Evolutionary conservation across 1,284 basidiomycete species (phyloP), one percentile per base, ranked within the genome.

Genomic region (Tylopilus sp.): DNA sequence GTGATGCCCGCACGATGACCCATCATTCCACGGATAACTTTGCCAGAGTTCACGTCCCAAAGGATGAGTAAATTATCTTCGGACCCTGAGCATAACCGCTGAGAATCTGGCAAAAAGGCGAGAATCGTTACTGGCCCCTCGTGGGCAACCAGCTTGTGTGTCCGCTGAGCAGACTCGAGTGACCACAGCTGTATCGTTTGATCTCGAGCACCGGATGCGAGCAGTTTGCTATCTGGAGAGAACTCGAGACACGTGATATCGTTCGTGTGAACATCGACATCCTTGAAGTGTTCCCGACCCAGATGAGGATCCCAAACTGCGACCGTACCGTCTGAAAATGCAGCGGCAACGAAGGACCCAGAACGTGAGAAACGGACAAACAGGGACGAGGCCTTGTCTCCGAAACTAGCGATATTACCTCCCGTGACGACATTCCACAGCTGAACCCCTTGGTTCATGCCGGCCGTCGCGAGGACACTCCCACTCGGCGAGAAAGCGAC

Each of bases 311-410:
- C 74, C 77, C 75, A 77, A 13, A 76, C 47, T 0, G 55, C 9
- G 9, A 78, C 62, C 9, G 59, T 63, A 15, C 70, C 67, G 3
- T 57, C 65, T 16, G 64, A 61, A 24, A 71, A 73, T 0, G 71
- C 75, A 5, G 66, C 69, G 0, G 69, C 73, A 47, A 77, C 55
- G 26, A 67, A 69, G 4, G 60, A 29, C 6, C 74, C 70, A 2
- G 74, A 75, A 1, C 68, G 68, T 18, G 75, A 74, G 33, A 74
- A 78, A 24, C 61, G 52, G 5, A 78, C 77, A 4, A 75, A 29
- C 0, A 68, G 22, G 10, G 73, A 67, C 4, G 55, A 44, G 29
- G 29, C 29, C 29, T 29, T 29, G 29, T 65, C 64, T 33, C 72
- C 75, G 12, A 75, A 44, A 36, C 67, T 74, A 3, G 72, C 73